Percentiles rank a stretch among this genome's conserved stretches.
Evolutionary conservation across 2,329 filamentous ascomycete species (phyloP).

Genomic region (Nigrospora osmanthi): DNA sequence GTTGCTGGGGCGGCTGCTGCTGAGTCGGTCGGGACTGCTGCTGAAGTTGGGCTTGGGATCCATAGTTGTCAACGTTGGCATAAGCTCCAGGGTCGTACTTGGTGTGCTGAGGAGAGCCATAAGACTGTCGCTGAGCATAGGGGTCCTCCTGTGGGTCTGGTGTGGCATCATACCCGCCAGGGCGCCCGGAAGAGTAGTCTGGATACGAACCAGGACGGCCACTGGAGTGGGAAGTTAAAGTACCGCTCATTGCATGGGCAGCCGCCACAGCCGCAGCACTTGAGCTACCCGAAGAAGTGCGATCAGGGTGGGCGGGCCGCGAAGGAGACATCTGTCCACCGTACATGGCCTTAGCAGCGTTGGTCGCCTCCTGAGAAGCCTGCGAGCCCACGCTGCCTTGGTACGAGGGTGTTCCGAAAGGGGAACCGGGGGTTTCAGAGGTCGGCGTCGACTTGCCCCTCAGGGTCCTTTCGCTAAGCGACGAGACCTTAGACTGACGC

Average conservation of each 20-base stretch:
- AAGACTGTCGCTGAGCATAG: constrained; percentile 16
- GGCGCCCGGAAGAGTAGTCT: constrained; percentile 25
- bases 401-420: constrained; percentile 17
- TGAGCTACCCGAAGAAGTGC: constrained; percentile 40
- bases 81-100: constrained; percentile 76
- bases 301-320: constrained; percentile 42
- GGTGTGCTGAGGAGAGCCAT: constrained; percentile 34
- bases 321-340: constrained; percentile 43
- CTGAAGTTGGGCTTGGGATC: constrained; percentile 28
- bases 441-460: constrained; percentile 44
- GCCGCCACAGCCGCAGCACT: constrained; percentile 49
- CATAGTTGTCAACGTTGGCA: constrained; percentile 51
- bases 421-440: constrained; percentile 21
- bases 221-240: constrained; percentile 24
- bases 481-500: constrained; percentile 50
- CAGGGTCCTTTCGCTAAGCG: constrained; percentile 59
- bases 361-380: constrained; percentile 45
- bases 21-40: constrained; percentile 29
- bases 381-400: constrained; percentile 29
- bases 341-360: constrained; percentile 59
- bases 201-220: constrained; percentile 14
- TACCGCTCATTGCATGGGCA: constrained; percentile 47
- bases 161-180: constrained; percentile 18
- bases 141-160: constrained; percentile 20
- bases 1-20: constrained; percentile 18